Evolutionary conservation across 1,284 basidiomycete species (phyloP).

Genomic region (Puccinia triticina): DNA sequence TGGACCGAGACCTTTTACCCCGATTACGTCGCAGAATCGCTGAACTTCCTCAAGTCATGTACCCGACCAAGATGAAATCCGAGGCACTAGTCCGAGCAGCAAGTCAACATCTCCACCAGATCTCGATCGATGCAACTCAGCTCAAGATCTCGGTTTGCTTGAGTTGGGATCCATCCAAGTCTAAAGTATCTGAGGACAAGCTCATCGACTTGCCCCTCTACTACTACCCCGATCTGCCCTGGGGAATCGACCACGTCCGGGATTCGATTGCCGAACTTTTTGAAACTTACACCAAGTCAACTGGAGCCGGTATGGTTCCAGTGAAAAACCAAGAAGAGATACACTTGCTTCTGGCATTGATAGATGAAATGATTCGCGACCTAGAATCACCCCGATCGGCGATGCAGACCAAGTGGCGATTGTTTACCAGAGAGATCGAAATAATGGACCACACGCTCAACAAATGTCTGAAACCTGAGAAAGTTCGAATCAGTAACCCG

Average conservation of each 20-base stretch:
- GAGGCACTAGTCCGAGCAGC: background rate
- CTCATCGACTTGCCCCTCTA: background rate
- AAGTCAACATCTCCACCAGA: background rate
- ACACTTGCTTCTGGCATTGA: background rate
- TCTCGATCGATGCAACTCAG: background rate
- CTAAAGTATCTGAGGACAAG: background rate
- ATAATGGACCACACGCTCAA: background rate
- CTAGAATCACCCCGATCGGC: background rate
- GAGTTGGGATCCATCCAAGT: conserved; percentile 1
- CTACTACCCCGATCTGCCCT: conserved; percentile 5
- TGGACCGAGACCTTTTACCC: background rate
- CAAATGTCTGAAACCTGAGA: background rate
- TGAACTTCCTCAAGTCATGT: background rate
- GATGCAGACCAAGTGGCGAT: background rate
- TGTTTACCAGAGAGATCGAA: background rate
- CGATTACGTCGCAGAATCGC: background rate
- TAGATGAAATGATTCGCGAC: background rate
- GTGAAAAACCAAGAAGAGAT: background rate
- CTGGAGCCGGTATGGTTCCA: background rate
- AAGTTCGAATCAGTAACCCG: background rate
- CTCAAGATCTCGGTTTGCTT: conserved; percentile 2
- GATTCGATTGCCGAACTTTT: background rate
- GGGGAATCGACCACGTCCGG: background rate
- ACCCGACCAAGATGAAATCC: background rate
- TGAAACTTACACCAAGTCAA: background rate